A percentile compares a stretch with the other conserved stretches of the same genome.
These are phyloP conservation scores for Melampsora medusae DNA, from an alignment of 1,284 basidiomycete genomes.

Conservation along the genomic window DNA sequence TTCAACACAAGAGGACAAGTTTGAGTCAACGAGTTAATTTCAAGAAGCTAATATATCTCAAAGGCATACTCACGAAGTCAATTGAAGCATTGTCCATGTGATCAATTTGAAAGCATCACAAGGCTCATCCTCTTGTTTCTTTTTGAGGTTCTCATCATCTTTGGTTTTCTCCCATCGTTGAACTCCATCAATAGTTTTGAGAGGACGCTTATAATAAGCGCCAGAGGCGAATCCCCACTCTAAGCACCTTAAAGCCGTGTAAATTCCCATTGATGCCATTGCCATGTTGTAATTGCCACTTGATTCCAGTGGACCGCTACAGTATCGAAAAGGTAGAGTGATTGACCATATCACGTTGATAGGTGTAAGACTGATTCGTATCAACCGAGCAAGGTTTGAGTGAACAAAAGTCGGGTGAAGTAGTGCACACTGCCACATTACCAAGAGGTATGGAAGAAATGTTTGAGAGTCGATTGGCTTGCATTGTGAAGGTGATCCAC, in stretches of 20 bases:
- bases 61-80: background rate
- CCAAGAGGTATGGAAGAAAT: too few relatives aligned
- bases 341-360: too few relatives aligned
- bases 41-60: background rate
- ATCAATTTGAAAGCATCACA: background rate
- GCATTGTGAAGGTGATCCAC: too few relatives aligned
- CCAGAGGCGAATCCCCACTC: background rate
- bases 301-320: background rate
- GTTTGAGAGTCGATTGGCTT: too few relatives aligned
- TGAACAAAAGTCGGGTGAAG: too few relatives aligned
- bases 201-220: background rate
- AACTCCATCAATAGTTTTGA: background rate
- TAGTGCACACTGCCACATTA: too few relatives aligned
- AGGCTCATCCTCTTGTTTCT: background rate
- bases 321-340: too few relatives aligned
- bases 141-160: background rate
- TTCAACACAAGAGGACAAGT: background rate
- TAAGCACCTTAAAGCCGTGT: background rate
- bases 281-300: too few relatives aligned
- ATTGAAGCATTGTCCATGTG: conserved; percentile 8
- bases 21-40: background rate
- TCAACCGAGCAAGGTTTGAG: too few relatives aligned
- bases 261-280: background rate
- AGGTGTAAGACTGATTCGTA: too few relatives aligned
- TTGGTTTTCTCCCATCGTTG: background rate